Evolutionary conservation across 169 alveolate species (phyloP).

Genomic region (Cryptosporidium sp.): DNA sequence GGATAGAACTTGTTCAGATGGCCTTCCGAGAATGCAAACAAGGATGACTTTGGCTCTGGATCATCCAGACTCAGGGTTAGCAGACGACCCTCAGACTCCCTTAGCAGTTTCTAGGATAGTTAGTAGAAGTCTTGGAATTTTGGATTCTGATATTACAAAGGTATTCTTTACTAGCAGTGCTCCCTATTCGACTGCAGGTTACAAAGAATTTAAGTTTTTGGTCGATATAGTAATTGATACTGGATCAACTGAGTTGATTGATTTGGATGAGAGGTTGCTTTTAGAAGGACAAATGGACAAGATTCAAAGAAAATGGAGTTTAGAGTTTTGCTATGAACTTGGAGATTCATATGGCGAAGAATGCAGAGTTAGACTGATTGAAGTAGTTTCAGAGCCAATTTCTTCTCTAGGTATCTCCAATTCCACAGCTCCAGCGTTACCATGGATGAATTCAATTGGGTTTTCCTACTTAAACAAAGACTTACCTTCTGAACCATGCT

Average conservation of each 20-base stretch:
- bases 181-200: neutral
- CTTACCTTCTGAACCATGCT: conserved; percentile 59
- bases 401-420: conserved; percentile 35
- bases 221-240: conserved; percentile 39
- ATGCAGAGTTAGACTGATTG: conserved; percentile 28
- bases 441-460: conserved; percentile 74
- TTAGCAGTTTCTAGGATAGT: conserved; percentile 7
- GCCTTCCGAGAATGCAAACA: conserved; percentile 63
- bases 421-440: conserved; percentile 56
- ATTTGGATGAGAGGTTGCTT: neutral
- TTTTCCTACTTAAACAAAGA: conserved; percentile 31
- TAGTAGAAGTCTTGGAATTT: conserved; percentile 23
- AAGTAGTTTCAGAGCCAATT: conserved; percentile 8
- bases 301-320: neutral
- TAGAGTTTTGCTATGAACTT: conserved; percentile 26
- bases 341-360: conserved; percentile 28
- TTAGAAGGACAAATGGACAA: neutral
- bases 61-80: conserved; percentile 13
- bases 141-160: conserved; percentile 57
- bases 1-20: conserved; percentile 80
- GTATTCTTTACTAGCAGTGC: conserved; percentile 20
- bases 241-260: conserved; percentile 18
- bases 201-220: conserved; percentile 1
- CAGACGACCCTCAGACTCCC: conserved; percentile 16
- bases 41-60: conserved; percentile 11